phyloP scores from a whole-genome alignment of 306 rosid genomes.

The Citrullus colocynthis region DNA sequence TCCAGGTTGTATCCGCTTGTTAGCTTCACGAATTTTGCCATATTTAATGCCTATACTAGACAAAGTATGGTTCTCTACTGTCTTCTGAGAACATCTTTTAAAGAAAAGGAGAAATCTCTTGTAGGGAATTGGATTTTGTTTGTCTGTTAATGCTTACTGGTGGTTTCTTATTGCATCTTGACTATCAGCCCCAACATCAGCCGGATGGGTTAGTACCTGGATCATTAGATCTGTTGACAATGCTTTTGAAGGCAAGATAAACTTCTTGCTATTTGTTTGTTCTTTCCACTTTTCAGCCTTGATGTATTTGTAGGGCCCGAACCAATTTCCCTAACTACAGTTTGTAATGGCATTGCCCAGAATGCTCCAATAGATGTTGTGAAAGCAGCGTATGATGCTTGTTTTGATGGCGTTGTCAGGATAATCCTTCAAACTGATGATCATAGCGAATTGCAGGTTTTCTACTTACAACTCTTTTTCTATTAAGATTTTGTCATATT shows the following conservation, averaged over 20 bases:
- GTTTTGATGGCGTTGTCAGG: conserved; percentile 49
- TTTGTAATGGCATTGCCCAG: conserved; percentile 44
- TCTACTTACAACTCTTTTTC: background rate
- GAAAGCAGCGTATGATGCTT: conserved; percentile 62
- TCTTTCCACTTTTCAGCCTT: conserved; percentile 5
- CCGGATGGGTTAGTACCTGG: conserved; percentile 85
- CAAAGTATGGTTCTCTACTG: conserved; percentile 25
- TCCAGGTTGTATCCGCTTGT: conserved; percentile 71
- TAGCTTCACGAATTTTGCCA: conserved; percentile 71
- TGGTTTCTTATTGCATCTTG: conserved; percentile 11
- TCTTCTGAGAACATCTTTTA: background rate
- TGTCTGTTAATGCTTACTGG: background rate
- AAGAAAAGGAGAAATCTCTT: background rate
- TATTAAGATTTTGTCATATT: background rate
- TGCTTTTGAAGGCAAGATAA: conserved; percentile 83
- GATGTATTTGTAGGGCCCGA: conserved; percentile 7
- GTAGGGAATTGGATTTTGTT: background rate
- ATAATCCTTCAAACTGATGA: conserved; percentile 74
- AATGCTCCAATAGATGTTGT: conserved; percentile 68
- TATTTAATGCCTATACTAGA: conserved; percentile 59
- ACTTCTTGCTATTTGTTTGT: conserved; percentile 14
- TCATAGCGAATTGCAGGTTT: conserved; percentile 92
- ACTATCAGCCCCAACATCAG: conserved; percentile 67
- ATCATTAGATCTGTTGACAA: conserved; percentile 74
- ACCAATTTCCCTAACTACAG: conserved; percentile 20